Base-by-base conservation (phyloP, 805 yeast genomes). In the Ogataea naganishii region DNA sequence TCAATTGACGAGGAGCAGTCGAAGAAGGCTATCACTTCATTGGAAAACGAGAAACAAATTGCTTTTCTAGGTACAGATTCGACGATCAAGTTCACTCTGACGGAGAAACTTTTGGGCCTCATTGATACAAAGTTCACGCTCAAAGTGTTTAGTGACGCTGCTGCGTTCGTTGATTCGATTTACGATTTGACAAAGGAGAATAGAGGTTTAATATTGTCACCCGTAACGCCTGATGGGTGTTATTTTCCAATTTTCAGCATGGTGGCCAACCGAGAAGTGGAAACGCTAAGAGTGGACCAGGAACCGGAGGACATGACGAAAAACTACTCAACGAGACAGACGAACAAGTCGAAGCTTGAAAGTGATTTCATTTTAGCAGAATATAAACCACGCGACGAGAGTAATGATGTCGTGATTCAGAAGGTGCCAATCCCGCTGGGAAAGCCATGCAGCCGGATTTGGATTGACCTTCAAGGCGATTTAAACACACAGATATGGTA, bases 321-420 rank as follows among this genome's bases (percentile, higher is more conserved):
- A 20, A 78, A 83, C 9, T 88, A 86, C 47, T 80, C 79, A 23
- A 80, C 95, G 1, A 67, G 95, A 37, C 61, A 72, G 13, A 69
- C 82, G 23, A 94, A 83, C 37, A 72, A 78, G 39, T 72, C 66
- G 24, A 76, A 64, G 49, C 66, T 71, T 28, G 84, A 69, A 44
- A 79, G 75, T 47, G 94, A 72, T 46, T 72, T 75, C 15, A 62
- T 71, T 14, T 48, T 67, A 14, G 55, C 58, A 7, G 36, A 31
- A 33, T 44, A 38, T 20, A 12, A 4, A 7, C 11, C 10, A 3
- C 16, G 30, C n/a, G 32, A 23, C 6, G 26, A 36, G 28, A 13
- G 23, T 13, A 11, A 29, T 14, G 24, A 33, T n/a, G 28, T 35
- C 13, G 18, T 17, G 18, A 20, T 39, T 6, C 30, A 34, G 2